Base-by-base conservation (phyloP, 148 eudicot genomes). In the Chenopodium quinoa region DNA sequence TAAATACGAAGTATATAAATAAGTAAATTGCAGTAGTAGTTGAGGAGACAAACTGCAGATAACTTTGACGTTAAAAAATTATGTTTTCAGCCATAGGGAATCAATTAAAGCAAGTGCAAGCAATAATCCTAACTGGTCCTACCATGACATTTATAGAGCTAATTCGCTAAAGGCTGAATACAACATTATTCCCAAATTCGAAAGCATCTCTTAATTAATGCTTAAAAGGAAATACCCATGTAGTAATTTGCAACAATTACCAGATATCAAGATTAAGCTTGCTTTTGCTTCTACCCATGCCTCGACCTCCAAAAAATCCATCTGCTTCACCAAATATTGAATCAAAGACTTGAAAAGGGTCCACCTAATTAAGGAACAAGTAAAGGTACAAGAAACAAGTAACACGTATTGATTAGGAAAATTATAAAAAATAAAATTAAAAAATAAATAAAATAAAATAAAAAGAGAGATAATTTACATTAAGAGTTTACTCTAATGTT, bases 291-390 rank as follows among this genome's bases (percentile, higher is more conserved):
- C 60, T 56, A 37, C 90, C 90, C 76, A 81, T 67, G 82, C 91
- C 85, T 71, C 83, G 87, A 71, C 90, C 90, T 77, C 95, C 92
- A 83, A 92, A 94, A 80, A 94, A 84, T 56, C 85, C 86, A 89
- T 82, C 84, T 79, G 89, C 79, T 40, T 91, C 92, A 9, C 95
- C 93, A 88, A 92, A 94, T 83, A 90, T 85, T 78, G 89, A 75
- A 84, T 88, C 90, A 85, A 94, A 92, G 11, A 90, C 89, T 50
- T 92, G 91, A 90, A 92, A 94, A 74, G 98, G 95, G 78, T 94
- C 95, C 80, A 89, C 92, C 98, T 94, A 67, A 25, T 54, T 19
- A 63, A 60, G 60, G 76, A 85, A 77, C 79, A 85, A n/a, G 75
- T 72, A 71, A 52, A 48, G 19, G 56, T 20, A 77, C 22, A 63